Conservation (phyloP, 164 flowering plant genomes). For the Cinnamomum micranthum region DNA sequence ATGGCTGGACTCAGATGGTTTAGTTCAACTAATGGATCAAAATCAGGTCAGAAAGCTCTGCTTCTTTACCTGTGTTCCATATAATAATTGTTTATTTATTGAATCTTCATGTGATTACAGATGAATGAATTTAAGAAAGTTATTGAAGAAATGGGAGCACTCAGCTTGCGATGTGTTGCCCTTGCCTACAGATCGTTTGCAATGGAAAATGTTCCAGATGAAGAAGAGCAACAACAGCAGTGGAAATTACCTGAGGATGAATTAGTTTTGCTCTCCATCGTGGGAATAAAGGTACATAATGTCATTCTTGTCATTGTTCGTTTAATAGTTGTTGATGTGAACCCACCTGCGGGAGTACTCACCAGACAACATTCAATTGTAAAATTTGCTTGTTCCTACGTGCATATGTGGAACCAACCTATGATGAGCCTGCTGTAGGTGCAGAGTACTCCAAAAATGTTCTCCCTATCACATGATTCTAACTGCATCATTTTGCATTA, state of each 20-base stretch:
- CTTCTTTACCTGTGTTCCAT: neutral
- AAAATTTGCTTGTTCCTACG: too few relatives aligned
- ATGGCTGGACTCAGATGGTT: constrained; percentile 48
- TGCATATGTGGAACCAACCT: neutral
- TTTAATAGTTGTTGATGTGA: too few relatives aligned
- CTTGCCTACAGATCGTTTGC: constrained; percentile 63
- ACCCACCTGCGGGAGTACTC: too few relatives aligned
- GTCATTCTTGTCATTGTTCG: too few relatives aligned
- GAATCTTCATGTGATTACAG: constrained; percentile 30
- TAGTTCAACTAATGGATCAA: constrained; percentile 36
- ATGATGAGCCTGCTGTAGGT: neutral
- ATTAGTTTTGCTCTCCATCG: constrained; percentile 75
- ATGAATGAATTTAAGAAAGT: constrained; percentile 39
- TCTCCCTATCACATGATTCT: neutral
- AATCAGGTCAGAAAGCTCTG: constrained; percentile 46
- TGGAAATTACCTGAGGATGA: constrained; percentile 86
- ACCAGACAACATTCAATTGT: too few relatives aligned
- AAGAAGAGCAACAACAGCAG: constrained; percentile 47
- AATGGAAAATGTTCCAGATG: constrained; percentile 49
- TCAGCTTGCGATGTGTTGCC: constrained; percentile 86
- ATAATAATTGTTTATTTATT: neutral
- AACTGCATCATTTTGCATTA: neutral
- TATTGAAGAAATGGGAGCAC: constrained; percentile 81
- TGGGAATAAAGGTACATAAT: constrained; percentile 75
- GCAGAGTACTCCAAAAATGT: neutral